Percentiles rank a stretch among this genome's conserved stretches.
phyloP scores from a whole-genome alignment of 371 early-diverging fungal genomes.

The Mucor saturninus region DNA sequence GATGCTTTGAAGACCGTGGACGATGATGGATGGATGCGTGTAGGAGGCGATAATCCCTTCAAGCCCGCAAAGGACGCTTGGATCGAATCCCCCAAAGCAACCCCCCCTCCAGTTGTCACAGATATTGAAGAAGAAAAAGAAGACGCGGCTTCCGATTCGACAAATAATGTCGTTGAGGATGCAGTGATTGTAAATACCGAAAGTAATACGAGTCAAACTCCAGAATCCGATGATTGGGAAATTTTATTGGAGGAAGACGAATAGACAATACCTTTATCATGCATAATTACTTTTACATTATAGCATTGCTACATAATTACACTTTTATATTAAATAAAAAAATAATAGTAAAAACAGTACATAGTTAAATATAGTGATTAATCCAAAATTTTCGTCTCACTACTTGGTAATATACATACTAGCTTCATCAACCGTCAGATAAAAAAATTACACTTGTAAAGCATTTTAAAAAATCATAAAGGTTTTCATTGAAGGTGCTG shows the following conservation, averaged over 20 bases:
- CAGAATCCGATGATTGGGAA: constrained; percentile 20
- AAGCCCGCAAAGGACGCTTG: constrained; percentile 23
- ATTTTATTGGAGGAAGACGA: constrained; percentile 13
- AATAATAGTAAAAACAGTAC: no score
- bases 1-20: constrained; percentile 27
- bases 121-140: neutral
- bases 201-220: neutral
- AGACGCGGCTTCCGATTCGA: neutral
- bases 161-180: neutral
- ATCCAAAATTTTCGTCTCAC: no score
- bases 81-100: constrained; percentile 12
- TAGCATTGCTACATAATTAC: neutral
- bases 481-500: no score
- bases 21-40: constrained; percentile 41
- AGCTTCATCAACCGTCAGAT: no score
- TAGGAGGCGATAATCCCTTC: constrained; percentile 28
- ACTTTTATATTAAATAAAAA: neutral
- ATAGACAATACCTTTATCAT: neutral
- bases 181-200: neutral
- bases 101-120: neutral
- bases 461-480: no score
- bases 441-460: no score
- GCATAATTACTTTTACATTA: neutral
- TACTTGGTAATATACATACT: no score
- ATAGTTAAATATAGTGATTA: no score